A percentile compares a stretch with the other conserved stretches of the same genome.
These are phyloP conservation scores for Phytopythium mirpurense DNA, from an alignment of 352 stramenopile species.

Conservation along the genomic window DNA sequence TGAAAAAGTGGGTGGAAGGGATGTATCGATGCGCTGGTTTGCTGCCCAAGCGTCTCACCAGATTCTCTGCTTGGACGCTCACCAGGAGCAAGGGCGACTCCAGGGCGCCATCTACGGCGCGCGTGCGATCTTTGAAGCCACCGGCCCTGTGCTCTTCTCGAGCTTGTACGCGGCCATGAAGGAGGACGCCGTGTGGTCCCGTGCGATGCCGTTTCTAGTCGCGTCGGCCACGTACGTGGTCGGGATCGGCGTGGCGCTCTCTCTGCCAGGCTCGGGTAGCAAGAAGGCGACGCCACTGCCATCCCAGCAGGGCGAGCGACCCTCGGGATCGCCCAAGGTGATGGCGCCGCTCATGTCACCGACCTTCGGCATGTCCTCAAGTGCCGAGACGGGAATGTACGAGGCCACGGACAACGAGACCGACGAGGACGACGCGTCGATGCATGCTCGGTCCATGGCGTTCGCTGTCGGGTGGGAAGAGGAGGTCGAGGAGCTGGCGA, in stretches of 20 bases:
- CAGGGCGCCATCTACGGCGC: constrained; percentile 70
- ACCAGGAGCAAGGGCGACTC: constrained; percentile 63
- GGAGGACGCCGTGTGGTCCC: constrained; percentile 29
- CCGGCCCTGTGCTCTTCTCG: constrained; percentile 47
- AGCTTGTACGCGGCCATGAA: constrained; percentile 54
- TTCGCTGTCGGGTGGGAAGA: not conserved
- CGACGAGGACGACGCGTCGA: not conserved
- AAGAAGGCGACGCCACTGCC: not conserved
- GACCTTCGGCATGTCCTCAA: constrained; percentile 2
- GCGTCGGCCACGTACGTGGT: constrained; percentile 44
- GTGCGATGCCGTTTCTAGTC: constrained; percentile 54
- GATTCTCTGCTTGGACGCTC: no score
- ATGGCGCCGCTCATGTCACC: not conserved
- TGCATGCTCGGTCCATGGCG: not conserved
- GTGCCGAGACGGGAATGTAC: constrained; percentile 3
- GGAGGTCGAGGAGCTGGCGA: not conserved
- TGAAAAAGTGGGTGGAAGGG: constrained; percentile 24
- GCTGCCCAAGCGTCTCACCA: no score
- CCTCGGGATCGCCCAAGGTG: not conserved
- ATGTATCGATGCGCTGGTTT: not conserved
- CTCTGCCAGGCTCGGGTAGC: constrained; percentile 16
- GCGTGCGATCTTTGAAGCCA: constrained; percentile 57
- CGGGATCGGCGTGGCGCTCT: constrained; percentile 42
- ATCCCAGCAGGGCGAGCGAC: not conserved
- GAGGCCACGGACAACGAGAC: constrained; percentile 3